Evolutionary conservation across 2,329 filamentous ascomycete species (phyloP), one percentile per base, ranked within the genome.

Genomic region (Fusarium equiseti): DNA sequence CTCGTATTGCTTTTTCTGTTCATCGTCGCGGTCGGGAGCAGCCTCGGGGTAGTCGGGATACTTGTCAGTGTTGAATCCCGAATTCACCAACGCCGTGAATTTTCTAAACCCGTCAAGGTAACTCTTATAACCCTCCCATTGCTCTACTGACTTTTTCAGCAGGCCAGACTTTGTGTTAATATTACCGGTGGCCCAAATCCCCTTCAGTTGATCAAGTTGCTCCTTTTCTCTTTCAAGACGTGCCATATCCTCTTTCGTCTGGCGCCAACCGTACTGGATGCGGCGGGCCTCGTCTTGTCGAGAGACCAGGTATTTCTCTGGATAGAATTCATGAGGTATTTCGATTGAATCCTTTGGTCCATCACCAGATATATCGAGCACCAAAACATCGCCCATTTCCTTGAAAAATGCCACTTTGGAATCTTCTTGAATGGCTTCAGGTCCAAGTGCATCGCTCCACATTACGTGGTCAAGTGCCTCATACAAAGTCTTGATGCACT

Each of bases 281-380:
- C 81, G 79, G 11, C 82, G 66, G 16, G 86, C 84, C 55, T 85
- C 82, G 13, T 84, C 78, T 58, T 82, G 83, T 16, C 83, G 81
- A 13, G 72, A 77, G 50, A 80, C 78, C 54, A 87, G 76, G 61
- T 88, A 89, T n/a, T 82, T 83, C 74, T 89, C 87, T 2, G 85
- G 83, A 69, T 87, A 88, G 66, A 88, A 83, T 15, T 83, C 77
- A 44, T 79, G 77, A 8, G 87, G 87, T 35, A 89, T 83, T 6
- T 87, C 84, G 44, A 87, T 79, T 5, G 80, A 80, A 46, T 82
- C 81, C 10, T 78, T 73, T 7, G 83, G 78, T 3, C 82, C 83
- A 6, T 81, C 78, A 5, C 80, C 81, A 18, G 79, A 78, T 15
- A 89, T 73, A 45, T 82, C 82, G 40, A 89, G 79, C 10, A 82